Percentiles rank a stretch among this genome's conserved stretches.
Conservation (phyloP, 306 rosid species). For the Citrullus mucosospermus region DNA sequence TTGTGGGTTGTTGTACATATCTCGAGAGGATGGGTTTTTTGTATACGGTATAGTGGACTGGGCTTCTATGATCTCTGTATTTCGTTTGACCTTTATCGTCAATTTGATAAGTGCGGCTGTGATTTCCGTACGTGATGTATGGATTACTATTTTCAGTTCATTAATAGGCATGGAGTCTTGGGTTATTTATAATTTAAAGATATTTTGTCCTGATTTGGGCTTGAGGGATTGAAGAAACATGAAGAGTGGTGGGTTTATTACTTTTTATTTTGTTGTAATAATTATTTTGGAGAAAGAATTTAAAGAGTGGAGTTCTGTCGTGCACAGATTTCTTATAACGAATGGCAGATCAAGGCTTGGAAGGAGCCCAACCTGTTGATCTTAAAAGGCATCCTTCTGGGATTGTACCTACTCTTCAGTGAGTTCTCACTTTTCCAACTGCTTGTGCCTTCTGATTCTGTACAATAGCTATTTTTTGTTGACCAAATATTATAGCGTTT, state of each 20-base stretch:
- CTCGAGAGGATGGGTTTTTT: not conserved
- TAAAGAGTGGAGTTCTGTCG: not conserved
- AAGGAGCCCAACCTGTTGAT: slow-evolving; percentile 83
- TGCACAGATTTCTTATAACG: slow-evolving; percentile 9
- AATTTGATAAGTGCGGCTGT: not conserved
- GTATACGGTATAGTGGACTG: not conserved
- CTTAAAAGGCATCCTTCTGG: slow-evolving; percentile 83
- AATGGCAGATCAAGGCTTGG: slow-evolving; percentile 79
- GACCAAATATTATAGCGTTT: not conserved
- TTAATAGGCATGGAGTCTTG: not conserved
- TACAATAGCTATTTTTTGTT: not conserved
- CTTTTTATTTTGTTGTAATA: too few species aligned
- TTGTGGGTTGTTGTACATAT: not conserved
- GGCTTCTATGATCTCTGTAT: not conserved
- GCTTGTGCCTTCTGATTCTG: not conserved
- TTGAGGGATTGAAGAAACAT: not conserved
- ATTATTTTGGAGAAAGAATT: not conserved
- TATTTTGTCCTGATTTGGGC: not conserved
- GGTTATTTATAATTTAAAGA: not conserved
- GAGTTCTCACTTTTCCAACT: slow-evolving; percentile 24
- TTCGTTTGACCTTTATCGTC: not conserved
- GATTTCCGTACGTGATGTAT: not conserved
- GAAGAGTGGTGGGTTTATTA: not conserved
- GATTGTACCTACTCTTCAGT: slow-evolving; percentile 92
- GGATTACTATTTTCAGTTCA: not conserved